Evolutionary conservation across 805 yeast species (phyloP).

Genomic region (Ogataea paradorogensis): DNA sequence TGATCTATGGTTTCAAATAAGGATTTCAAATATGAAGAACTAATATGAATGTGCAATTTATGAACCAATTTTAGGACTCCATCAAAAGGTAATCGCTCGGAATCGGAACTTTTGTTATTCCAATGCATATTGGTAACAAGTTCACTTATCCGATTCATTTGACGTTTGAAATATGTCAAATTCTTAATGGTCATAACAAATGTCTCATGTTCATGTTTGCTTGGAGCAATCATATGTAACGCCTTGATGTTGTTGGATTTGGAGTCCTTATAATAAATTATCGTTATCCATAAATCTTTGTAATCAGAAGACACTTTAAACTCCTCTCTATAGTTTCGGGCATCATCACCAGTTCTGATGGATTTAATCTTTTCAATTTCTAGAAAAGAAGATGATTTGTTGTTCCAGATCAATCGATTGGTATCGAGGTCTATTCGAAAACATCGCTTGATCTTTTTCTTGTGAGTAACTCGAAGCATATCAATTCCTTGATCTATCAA

Average conservation of each 20-base stretch:
- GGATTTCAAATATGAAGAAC: slow-evolving; percentile 44
- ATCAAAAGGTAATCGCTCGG: slow-evolving; percentile 50
- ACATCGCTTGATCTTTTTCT: slow-evolving; percentile 57
- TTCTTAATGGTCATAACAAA: slow-evolving; percentile 54
- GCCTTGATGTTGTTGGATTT: slow-evolving; percentile 67
- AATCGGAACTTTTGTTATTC: slow-evolving; percentile 41
- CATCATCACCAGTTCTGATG: slow-evolving; percentile 63
- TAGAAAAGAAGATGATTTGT: slow-evolving; percentile 42
- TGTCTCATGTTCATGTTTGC: slow-evolving; percentile 48
- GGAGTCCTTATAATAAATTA: slow-evolving; percentile 61
- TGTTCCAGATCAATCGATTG: slow-evolving; percentile 59
- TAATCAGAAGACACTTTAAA: slow-evolving; percentile 66
- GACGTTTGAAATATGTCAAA: slow-evolving; percentile 55
- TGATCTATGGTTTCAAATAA: slow-evolving; percentile 56
- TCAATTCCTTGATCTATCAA: slow-evolving; percentile 57
- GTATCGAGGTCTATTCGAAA: slow-evolving; percentile 54
- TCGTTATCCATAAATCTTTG: slow-evolving; percentile 72
- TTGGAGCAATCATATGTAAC: slow-evolving; percentile 69
- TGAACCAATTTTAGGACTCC: slow-evolving; percentile 66
- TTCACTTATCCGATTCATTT: slow-evolving; percentile 49
- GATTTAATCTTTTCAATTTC: slow-evolving; percentile 62
- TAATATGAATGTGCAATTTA: slow-evolving; percentile 70
- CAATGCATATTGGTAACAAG: slow-evolving; percentile 56
- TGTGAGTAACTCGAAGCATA: slow-evolving; percentile 65
- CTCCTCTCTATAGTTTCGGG: slow-evolving; percentile 83